Conservation (phyloP, 176 grass and related monocot genomes). For the Poa pratensis region DNA sequence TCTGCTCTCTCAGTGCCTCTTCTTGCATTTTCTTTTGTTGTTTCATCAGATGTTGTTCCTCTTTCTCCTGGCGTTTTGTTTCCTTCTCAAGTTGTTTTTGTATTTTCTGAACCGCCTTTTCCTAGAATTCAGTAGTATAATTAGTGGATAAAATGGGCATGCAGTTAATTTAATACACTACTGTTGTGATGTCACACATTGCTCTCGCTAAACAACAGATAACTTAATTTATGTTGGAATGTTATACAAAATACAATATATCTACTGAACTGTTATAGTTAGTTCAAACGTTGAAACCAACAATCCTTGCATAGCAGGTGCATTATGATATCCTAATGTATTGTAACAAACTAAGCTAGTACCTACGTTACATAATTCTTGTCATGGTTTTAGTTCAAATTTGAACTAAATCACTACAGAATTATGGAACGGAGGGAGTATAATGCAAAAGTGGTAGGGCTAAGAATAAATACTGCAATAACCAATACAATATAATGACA, state of each 20-base stretch:
- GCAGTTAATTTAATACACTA: neutral
- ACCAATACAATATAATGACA: neutral
- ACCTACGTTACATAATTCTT: too few species aligned
- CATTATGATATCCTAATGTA: constrained; percentile 23
- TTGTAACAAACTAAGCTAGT: neutral
- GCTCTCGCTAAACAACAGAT: neutral
- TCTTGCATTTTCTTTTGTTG: constrained; percentile 56
- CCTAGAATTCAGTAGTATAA: constrained; percentile 29
- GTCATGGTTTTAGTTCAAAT: too few species aligned
- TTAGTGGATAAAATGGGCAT: neutral
- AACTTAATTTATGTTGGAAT: neutral
- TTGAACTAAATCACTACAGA: too few species aligned
- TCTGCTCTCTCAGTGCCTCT: constrained; percentile 67
- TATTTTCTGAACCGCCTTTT: constrained; percentile 48
- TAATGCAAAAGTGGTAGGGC: neutral
- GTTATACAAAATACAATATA: constrained; percentile 18
- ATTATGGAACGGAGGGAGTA: too few species aligned
- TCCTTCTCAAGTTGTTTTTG: constrained; percentile 53
- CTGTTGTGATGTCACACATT: neutral
- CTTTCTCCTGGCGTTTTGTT: constrained; percentile 69
- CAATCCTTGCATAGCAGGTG: neutral
- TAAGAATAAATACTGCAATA: constrained; percentile 25
- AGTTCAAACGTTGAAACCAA: constrained; percentile 22
- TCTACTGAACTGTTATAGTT: constrained; percentile 12
- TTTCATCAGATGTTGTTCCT: constrained; percentile 65